phyloP scores from a whole-genome alignment of 306 rosid species.

The Oxytropis ochrocephala region DNA sequence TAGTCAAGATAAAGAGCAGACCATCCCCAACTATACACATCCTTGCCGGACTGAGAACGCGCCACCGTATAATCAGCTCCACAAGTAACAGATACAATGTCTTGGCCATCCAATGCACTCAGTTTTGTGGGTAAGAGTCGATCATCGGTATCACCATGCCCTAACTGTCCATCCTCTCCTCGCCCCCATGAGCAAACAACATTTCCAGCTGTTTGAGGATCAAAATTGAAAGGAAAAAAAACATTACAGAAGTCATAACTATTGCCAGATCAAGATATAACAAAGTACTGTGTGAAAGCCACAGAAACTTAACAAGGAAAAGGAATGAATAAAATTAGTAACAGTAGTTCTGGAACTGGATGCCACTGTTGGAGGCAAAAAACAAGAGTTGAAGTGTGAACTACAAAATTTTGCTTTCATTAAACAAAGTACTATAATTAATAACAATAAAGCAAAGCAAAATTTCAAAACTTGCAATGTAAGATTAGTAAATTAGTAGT shows the following conservation, averaged over 20 bases:
- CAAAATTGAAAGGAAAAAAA: not conserved
- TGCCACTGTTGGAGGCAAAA: not conserved
- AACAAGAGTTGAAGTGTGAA: not conserved
- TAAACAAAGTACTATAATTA: not conserved
- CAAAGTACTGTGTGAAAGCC: not conserved
- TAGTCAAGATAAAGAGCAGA: constrained; percentile 29
- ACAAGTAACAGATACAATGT: constrained; percentile 65
- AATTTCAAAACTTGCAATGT: not conserved
- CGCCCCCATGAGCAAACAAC: constrained; percentile 96
- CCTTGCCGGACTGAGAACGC: constrained; percentile 40
- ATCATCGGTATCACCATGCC: constrained; percentile 89
- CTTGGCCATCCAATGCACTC: constrained; percentile 67
- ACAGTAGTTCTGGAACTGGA: not conserved
- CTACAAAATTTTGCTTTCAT: not conserved
- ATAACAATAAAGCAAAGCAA: not conserved
- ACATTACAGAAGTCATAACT: not conserved
- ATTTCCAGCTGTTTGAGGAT: constrained; percentile 57
- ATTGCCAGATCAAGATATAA: not conserved
- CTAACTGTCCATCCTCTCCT: constrained; percentile 97
- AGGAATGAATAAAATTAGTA: not conserved
- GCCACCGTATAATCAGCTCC: constrained; percentile 95
- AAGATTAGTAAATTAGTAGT: not conserved
- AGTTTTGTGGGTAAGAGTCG: constrained; percentile 58
- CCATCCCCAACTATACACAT: constrained; percentile 98
- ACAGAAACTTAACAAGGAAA: not conserved